A percentile compares a stretch with the other conserved stretches of the same genome.
These are phyloP conservation scores for Butyriboletus loyo DNA, from an alignment of 768 basidiomycete genomes.

Conservation along the genomic window DNA sequence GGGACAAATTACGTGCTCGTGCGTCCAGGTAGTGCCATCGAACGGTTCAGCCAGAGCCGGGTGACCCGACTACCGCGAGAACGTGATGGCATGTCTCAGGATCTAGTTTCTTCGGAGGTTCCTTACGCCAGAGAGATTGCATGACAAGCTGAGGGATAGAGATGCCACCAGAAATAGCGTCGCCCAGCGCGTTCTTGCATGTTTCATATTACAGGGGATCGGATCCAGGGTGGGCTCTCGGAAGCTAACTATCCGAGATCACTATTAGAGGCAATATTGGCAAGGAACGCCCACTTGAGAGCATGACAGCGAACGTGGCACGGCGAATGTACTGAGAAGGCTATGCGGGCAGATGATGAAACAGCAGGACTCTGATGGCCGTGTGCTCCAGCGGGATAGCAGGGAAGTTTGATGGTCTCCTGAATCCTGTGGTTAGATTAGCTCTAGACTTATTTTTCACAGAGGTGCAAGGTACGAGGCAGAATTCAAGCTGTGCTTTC, in stretches of 20 bases:
- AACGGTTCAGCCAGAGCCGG: background rate
- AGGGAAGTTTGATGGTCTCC: too few species aligned
- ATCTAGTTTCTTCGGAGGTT: background rate
- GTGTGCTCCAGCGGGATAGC: background rate
- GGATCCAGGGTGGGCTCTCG: too few species aligned
- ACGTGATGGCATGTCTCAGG: background rate
- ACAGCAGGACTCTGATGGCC: background rate
- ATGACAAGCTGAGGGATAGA: too few species aligned
- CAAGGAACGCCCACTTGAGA: background rate
- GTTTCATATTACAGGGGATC: background rate
- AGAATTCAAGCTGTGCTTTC: too few species aligned
- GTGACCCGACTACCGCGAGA: background rate
- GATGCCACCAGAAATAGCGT: background rate
- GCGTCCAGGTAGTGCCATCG: background rate
- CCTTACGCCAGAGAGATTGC: background rate
- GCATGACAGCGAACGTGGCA: background rate
- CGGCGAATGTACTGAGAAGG: background rate
- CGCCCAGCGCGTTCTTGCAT: background rate
- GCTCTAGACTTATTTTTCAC: too few species aligned
- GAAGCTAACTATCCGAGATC: background rate
- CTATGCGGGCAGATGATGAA: background rate
- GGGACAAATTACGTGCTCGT: background rate
- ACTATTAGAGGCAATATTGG: background rate
- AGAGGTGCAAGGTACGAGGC: too few species aligned
- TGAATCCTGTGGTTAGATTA: too few species aligned